Conservation (phyloP, 2,329 filamentous ascomycete genomes). For the Fusarium sp. region DNA sequence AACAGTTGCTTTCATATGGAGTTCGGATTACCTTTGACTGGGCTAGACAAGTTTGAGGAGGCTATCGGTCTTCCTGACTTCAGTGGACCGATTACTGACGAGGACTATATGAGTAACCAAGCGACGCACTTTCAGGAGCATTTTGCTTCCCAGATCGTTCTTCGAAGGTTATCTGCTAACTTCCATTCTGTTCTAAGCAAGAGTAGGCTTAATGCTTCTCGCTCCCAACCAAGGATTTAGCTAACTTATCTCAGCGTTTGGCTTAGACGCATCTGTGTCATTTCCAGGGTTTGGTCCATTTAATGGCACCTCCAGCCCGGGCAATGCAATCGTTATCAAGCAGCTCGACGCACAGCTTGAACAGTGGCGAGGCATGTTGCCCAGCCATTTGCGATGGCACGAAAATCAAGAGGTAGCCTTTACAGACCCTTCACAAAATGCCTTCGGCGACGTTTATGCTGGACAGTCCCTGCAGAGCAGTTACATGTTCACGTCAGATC, state of each 20-base stretch:
- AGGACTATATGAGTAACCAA: conserved; percentile 62
- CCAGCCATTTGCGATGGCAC: conserved; percentile 67
- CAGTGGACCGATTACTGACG: conserved; percentile 59
- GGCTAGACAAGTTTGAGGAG: conserved; percentile 64
- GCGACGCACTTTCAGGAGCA: conserved; percentile 67
- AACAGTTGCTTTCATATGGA: conserved; percentile 67
- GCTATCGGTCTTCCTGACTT: conserved; percentile 68
- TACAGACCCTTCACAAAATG: conserved; percentile 34
- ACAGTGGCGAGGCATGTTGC: conserved; percentile 68
- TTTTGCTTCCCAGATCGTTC: conserved; percentile 69
- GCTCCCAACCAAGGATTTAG: not conserved
- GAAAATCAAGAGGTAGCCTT: conserved; percentile 58
- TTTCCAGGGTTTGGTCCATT: conserved; percentile 36
- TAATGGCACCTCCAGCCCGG: conserved; percentile 25
- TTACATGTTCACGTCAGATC: conserved; percentile 43
- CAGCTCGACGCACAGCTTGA: conserved; percentile 66
- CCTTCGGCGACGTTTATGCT: conserved; percentile 36
- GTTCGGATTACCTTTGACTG: conserved; percentile 67
- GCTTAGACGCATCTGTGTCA: conserved; percentile 14
- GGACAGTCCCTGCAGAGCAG: conserved; percentile 36
- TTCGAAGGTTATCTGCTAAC: conserved; percentile 64
- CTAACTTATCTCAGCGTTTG: conserved; percentile 40
- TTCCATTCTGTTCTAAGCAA: conserved; percentile 65
- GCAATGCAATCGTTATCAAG: conserved; percentile 55
- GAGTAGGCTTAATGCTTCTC: conserved; percentile 55